Percentiles rank a stretch among this genome's conserved stretches.
These are phyloP conservation scores for Narthecium ossifragum DNA, from an alignment of 106 monocot species.

Conservation along the genomic window DNA sequence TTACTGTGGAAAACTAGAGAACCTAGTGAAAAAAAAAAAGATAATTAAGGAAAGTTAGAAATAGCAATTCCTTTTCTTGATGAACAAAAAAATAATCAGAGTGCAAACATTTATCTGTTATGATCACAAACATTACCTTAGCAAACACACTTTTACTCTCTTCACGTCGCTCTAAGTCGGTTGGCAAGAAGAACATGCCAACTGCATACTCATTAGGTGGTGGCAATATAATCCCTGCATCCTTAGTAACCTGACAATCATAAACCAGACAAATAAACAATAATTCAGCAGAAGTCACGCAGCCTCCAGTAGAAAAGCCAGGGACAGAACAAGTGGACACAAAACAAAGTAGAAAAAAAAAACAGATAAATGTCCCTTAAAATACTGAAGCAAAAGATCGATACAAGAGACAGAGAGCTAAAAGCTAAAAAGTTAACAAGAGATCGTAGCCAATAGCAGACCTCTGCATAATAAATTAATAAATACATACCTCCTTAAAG, in stretches of 20 bases:
- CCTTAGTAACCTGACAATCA: conserved; percentile 52
- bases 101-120: too few species aligned
- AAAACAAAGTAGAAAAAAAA: background rate
- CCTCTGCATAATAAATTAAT: background rate
- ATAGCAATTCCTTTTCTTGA: too few species aligned
- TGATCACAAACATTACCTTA: conserved; percentile 35
- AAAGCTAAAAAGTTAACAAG: conserved; percentile 6
- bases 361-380: background rate
- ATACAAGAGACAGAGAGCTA: background rate
- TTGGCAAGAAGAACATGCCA: conserved; percentile 93
- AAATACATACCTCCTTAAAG: conserved; percentile 49
- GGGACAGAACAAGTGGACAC: background rate
- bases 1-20: too few species aligned
- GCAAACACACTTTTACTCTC: conserved; percentile 72
- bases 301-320: background rate
- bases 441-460: background rate
- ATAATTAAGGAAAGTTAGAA: too few species aligned
- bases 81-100: too few species aligned
- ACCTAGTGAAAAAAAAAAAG: too few species aligned
- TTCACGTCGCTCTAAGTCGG: conserved; percentile 53
- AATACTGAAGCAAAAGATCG: background rate
- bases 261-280: background rate
- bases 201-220: conserved; percentile 79
- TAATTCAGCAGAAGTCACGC: background rate
- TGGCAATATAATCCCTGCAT: conserved; percentile 77